Base-by-base conservation (phyloP, 208 protist genomes). In the Leishmania mexicana region DNA sequence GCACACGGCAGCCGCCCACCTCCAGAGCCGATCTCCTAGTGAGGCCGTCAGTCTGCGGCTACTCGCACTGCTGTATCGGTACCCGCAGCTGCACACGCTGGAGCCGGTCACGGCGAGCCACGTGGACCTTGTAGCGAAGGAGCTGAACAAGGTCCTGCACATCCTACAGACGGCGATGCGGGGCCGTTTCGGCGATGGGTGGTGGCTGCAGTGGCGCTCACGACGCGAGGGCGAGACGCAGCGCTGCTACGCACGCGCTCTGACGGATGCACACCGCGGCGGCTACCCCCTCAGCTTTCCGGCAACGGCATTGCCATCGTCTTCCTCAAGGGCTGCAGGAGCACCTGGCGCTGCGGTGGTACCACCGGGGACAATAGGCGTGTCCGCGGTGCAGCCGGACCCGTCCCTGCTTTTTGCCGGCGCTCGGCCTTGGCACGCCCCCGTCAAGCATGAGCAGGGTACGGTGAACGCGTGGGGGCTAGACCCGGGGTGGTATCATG, bases 91-190 rank as follows among this genome's bases (percentile, higher is more conserved):
- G 38, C 81, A 85, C 79, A 62, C 83, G 67, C 86, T 92, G 54
- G 83, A 90, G 74, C 58, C 74, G 3, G 73, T 92, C n/a, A 72
- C 79, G 2, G 65, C 78, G 10, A 68, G 19, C 6, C 78, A 84
- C 62, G 78, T 92, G 0, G 64, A 64, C 45, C 81, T 88, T 10
- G 87, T 92, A 38, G 81, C 81, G n/a, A 51, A 76, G 51, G 88
- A 92, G 80, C 72, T 92, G 28, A 92, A 92, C 78, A 92, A 92
- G 80, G 88, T 84, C 10, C 76, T 90, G 31, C 84, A 92, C 76
- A 72, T 90, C 7, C 73, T 92, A 3, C 86, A 83, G 21, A 68
- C 72, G 1, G 85, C 83, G 19, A 87, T 92, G 79, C 60, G 70
- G 4, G 40, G 47, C 4, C 81, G 85, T 3, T 83, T 79, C 38